A percentile compares a stretch with the other conserved stretches of the same genome.
These are phyloP conservation scores for Diaporthe eres DNA, from an alignment of 2,329 filamentous ascomycete genomes.

Conservation along the genomic window DNA sequence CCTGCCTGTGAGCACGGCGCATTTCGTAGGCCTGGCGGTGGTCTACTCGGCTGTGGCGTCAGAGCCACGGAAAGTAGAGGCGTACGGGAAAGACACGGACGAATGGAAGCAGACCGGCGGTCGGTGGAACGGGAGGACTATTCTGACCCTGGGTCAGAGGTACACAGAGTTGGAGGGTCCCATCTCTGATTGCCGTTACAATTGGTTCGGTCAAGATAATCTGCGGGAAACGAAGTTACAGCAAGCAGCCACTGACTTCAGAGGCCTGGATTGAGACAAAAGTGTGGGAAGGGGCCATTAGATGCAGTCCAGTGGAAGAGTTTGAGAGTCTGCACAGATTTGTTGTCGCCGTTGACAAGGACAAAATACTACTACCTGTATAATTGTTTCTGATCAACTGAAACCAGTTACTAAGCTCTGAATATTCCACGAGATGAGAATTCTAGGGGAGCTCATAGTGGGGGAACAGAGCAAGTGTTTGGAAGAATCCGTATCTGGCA, in stretches of 20 bases:
- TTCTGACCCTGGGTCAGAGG: constrained; percentile 52
- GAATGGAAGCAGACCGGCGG: constrained; percentile 10
- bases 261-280: background rate
- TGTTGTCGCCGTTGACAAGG: background rate
- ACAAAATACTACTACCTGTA: background rate
- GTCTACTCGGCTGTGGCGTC: constrained; percentile 54
- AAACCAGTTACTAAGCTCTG: background rate
- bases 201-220: constrained; percentile 54
- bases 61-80: constrained; percentile 50
- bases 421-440: background rate
- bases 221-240: constrained; percentile 47
- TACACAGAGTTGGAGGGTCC: constrained; percentile 55
- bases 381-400: no score
- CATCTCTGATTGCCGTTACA: constrained; percentile 42
- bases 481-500: background rate
- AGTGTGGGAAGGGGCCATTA: background rate
- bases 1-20: constrained; percentile 51
- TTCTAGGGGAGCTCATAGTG: background rate
- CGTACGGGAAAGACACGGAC: constrained; percentile 53
- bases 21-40: constrained; percentile 53
- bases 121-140: constrained; percentile 53
- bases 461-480: background rate
- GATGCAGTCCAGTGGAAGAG: no score
- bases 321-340: no score
- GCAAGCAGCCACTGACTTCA: constrained; percentile 50